phyloP scores from a whole-genome alignment of 305 asterid genomes.

The Fraxinus baroniana region DNA sequence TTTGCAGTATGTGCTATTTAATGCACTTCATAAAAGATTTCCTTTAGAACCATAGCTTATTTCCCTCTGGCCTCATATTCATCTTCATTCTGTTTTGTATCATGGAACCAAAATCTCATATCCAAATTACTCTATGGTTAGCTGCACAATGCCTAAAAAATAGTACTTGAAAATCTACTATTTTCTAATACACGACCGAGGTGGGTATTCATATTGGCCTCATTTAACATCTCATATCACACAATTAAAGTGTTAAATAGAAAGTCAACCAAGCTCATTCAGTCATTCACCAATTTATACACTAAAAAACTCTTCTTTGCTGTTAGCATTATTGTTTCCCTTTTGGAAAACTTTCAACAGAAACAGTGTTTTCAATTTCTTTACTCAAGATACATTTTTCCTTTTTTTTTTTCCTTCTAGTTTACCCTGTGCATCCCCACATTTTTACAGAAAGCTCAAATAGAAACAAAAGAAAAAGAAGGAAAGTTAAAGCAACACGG shows the following conservation, averaged over 20 bases:
- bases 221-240: neutral
- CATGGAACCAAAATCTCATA: neutral
- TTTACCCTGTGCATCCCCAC: neutral
- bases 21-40: neutral
- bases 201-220: neutral
- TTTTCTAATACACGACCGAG: neutral
- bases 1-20: neutral
- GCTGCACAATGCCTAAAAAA: neutral
- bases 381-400: too few relatives aligned
- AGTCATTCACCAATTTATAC: neutral
- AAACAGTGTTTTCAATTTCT: neutral
- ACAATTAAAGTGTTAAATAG: neutral
- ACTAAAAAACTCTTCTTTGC: neutral
- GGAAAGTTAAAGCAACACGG: neutral
- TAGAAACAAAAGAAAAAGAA: neutral
- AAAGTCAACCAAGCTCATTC: neutral
- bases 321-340: neutral
- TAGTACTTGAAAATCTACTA: neutral
- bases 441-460: neutral
- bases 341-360: neutral
- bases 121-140: too few relatives aligned
- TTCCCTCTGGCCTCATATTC: neutral
- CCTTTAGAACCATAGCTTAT: neutral
- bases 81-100: neutral
- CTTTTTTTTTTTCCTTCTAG: too few relatives aligned